Percentiles rank a stretch among this genome's conserved stretches.
Conservation (phyloP, 164 flowering plant species). For the Liriodendron chinense region DNA sequence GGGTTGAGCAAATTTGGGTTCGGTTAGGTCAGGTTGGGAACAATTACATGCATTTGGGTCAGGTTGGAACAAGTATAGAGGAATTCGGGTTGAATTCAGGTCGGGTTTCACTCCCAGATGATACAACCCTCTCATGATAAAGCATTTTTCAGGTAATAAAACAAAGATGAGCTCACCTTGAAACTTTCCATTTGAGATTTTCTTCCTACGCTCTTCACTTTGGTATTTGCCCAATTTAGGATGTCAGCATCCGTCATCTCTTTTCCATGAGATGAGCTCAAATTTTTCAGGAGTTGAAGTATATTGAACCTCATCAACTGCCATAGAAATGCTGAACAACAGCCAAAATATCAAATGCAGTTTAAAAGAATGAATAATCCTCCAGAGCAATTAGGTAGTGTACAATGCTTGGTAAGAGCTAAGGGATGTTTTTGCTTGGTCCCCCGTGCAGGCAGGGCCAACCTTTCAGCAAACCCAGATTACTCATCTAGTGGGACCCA, state of each 20-base stretch:
- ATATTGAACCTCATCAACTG: constrained; percentile 88
- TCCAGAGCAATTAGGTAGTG: background rate
- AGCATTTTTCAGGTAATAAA: background rate
- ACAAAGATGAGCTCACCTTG: constrained; percentile 41
- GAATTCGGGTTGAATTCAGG: no score
- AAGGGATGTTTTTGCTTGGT: background rate
- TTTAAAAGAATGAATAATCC: background rate
- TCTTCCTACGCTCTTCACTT: constrained; percentile 69
- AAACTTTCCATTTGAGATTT: constrained; percentile 77
- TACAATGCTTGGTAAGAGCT: background rate
- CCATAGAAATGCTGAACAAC: constrained; percentile 83
- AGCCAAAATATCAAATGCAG: background rate
- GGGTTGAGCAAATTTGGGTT: no score
- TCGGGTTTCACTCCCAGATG: no score
- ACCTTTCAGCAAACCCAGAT: background rate
- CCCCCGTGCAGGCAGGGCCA: background rate
- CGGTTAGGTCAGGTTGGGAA: no score
- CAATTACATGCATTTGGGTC: no score
- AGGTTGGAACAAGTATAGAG: no score
- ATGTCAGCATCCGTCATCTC: constrained; percentile 84
- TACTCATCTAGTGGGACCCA: background rate
- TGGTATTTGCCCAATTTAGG: constrained; percentile 75
- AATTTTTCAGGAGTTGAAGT: constrained; percentile 83
- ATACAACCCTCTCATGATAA: no score
- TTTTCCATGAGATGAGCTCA: constrained; percentile 74